Conservation (phyloP, 2,329 filamentous ascomycete genomes). For the Diaporthe sp. region DNA sequence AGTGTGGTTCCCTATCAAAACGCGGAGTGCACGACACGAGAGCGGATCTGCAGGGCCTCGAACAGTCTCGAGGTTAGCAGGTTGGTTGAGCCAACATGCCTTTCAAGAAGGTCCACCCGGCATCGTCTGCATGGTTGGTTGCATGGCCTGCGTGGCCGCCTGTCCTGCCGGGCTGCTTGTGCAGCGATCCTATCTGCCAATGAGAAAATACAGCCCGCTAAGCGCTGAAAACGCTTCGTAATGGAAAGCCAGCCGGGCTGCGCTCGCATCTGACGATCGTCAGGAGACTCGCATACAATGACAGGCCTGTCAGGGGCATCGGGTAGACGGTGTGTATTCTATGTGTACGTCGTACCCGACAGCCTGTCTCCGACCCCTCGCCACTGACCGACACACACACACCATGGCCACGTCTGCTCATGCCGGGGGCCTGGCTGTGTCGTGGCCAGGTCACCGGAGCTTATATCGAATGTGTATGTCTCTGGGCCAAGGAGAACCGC, state of each 20-base stretch:
- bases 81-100: slow-evolving; percentile 19
- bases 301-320: slow-evolving; percentile 22
- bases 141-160: slow-evolving; percentile 34
- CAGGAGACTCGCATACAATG: slow-evolving; percentile 37
- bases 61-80: slow-evolving; percentile 14
- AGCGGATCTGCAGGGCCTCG: slow-evolving; percentile 30
- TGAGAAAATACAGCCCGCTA: slow-evolving; percentile 39
- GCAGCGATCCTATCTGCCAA: slow-evolving; percentile 36
- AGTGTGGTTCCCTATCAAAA: slow-evolving; percentile 24
- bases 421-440: neutral
- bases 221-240: slow-evolving; percentile 39
- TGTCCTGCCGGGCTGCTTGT: slow-evolving; percentile 17
- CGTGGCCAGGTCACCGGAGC: neutral
- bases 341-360: slow-evolving; percentile 9
- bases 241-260: slow-evolving; percentile 20
- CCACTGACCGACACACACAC: slow-evolving; percentile 15
- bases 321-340: slow-evolving; percentile 28
- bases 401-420: slow-evolving; percentile 25
- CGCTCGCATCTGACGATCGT: slow-evolving; percentile 40
- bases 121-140: slow-evolving; percentile 19
- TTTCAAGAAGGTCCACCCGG: slow-evolving; percentile 14
- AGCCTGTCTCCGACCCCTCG: slow-evolving; percentile 17
- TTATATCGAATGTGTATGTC: neutral
- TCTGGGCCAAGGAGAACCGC: neutral
- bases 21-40: slow-evolving; percentile 33